phyloP scores from a whole-genome alignment of 179 eudicot species.

The Silene coronaria region DNA sequence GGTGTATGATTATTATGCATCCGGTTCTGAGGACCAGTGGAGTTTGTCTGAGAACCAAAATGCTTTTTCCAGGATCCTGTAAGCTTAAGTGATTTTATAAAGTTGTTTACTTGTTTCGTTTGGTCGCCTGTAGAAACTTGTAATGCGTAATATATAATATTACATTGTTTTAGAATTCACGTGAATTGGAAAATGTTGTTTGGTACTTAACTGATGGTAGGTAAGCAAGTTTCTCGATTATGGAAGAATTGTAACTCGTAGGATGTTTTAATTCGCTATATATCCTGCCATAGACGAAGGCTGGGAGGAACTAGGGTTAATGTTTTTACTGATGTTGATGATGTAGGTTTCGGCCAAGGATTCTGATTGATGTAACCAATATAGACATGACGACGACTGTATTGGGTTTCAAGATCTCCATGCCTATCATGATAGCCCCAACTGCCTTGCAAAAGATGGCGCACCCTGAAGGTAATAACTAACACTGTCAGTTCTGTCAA shows the following conservation, averaged over 20 bases:
- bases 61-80: constrained; percentile 92
- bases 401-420: constrained; percentile 87
- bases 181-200: too few relatives aligned
- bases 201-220: too few relatives aligned
- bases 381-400: constrained; percentile 74
- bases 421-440: constrained; percentile 98
- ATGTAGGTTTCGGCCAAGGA: constrained; percentile 45
- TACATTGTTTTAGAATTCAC: too few relatives aligned
- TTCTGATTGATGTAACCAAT: constrained; percentile 43
- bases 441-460: constrained; percentile 98
- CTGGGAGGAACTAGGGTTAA: too few relatives aligned
- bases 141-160: too few relatives aligned
- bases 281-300: too few relatives aligned
- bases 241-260: too few relatives aligned
- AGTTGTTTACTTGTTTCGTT: too few relatives aligned
- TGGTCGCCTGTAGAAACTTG: too few relatives aligned
- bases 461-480: constrained; percentile 71
- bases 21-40: constrained; percentile 98
- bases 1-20: constrained; percentile 91
- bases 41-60: constrained; percentile 80
- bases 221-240: too few relatives aligned
- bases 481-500: background rate
- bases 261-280: too few relatives aligned
- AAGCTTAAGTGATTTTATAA: constrained; percentile 11
- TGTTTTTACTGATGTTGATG: background rate